Conservation (phyloP, 2,329 filamentous ascomycete genomes). For the Ceratocystis colombiana region DNA sequence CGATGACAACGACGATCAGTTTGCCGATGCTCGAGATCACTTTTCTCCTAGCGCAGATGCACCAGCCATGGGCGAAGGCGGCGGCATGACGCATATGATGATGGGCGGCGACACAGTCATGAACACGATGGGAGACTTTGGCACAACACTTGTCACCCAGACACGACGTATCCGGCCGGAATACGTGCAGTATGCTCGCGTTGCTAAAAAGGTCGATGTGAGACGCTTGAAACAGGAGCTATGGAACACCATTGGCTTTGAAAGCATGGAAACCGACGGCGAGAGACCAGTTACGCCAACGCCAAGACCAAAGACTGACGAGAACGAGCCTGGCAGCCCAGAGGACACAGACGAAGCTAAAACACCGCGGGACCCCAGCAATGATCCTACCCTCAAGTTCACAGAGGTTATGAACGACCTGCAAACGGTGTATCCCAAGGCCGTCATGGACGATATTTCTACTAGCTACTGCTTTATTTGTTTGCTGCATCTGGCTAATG, state of each 20-base stretch:
- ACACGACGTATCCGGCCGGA: constrained; percentile 54
- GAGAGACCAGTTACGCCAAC: constrained; percentile 30
- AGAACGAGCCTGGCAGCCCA: neutral
- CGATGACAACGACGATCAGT: constrained; percentile 61
- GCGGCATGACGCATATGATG: constrained; percentile 42
- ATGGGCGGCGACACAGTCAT: constrained; percentile 43
- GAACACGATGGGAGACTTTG: constrained; percentile 43
- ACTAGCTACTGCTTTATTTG: constrained; percentile 92
- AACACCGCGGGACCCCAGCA: constrained; percentile 12
- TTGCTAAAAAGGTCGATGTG: constrained; percentile 63
- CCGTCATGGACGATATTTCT: constrained; percentile 85
- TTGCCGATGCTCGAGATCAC: constrained; percentile 70
- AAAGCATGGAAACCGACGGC: constrained; percentile 37
- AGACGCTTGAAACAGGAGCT: constrained; percentile 58
- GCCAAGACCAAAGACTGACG: constrained; percentile 22
- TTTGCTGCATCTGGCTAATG: constrained; percentile 80
- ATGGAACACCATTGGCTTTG: constrained; percentile 56
- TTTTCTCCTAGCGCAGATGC: constrained; percentile 57
- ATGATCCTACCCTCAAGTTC: constrained; percentile 61
- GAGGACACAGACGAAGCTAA: constrained; percentile 30
- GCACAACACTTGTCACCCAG: constrained; percentile 57
- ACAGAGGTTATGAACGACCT: constrained; percentile 85
- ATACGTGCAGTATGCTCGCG: constrained; percentile 59
- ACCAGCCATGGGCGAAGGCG: constrained; percentile 39
- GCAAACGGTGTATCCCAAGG: constrained; percentile 73